Evolutionary conservation across 129 eudicot species (phyloP), one percentile per base, ranked within the genome.

Genomic region (Centrapalus pauciflorus): DNA sequence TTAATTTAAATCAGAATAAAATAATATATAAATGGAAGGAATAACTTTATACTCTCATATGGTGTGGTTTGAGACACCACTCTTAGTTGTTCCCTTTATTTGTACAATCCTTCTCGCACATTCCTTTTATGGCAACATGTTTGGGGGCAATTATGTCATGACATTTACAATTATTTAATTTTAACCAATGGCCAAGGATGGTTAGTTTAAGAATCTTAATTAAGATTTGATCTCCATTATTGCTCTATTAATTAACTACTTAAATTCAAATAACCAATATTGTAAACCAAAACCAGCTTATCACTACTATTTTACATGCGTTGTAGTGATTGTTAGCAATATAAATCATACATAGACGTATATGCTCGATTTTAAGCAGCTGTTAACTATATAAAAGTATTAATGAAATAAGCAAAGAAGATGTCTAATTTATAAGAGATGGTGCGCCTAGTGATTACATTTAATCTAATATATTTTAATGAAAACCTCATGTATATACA

Each of bases 111-210:
- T 37, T 51, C 73, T 25, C 8, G 23, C 34, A 6, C 58, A 27
- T 69, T 55, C 74, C 75, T 57, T 57, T 70, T 70, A 40, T 70
- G 67, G 75, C 29, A 70, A 70, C 23, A 5, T 41, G 20, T 26
- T 41, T 70, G 16, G 57, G 11, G 28, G 24, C 46, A 40, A 43
- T 41, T 55, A 56, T 37, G 74, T 56, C 30, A 69, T 55, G 64
- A 41, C 30, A 23, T 52, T 69, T 61, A 61, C 51, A 13, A 40
- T n/a, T 16, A 46, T 46, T 46, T 46, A 37, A 12, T 37, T 38
- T 38, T 37, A 38, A 62, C 67, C 52, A 33, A 62, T 62, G 13
- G 35, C 19, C 35, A 29, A n/a, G n/a, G n/a, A n/a, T n/a, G n/a
- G n/a, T n/a, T 57, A 5, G 2, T 23, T 62, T 21, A 13, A 10